Base-by-base conservation (phyloP, 257 asterid species). In the Misopates orontium region DNA sequence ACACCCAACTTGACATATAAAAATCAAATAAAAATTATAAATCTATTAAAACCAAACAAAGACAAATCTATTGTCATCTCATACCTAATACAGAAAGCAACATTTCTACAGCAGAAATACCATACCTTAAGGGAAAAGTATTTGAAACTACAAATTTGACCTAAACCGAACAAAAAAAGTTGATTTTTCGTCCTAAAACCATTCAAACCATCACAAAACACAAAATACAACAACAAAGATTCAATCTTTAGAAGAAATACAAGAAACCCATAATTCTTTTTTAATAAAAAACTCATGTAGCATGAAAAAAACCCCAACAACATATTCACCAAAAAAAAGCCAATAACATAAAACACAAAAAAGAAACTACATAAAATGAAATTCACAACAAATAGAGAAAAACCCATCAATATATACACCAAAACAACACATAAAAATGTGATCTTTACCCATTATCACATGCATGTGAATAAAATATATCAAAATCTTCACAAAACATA, bases 1-100 rank as follows among this genome's bases (percentile, higher is more conserved):
- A 28, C 62, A 53, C 78, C 22, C 18, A n/a, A 28, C 36, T 7
- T 7, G 65, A 80, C 6, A 1, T 4, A 3, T 36, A 79, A 62
- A 56, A 79, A 75, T 87, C 10, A 74, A 71, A 77, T 69, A 45
- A 13, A 65, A 44, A 18, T 17, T 55, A 21, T 9, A 20, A 39
- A 68, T 21, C 22, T 48, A 14, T 18, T 9, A 11, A 17, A 11
- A 15, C 5, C 2, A 48, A 21, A 32, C 21, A 32, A 13, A 17
- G 5, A 40, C 8, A 67, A 42, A 13, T 7, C 9, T 15, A 12
- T 28, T 28, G 4, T 28, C 4, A 7, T 16, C n/a, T 6, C 51
- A 10, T 39, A 31, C 42, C 57, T 40, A 55, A 14, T 13, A 50
- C 55, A 73, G 52, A 60, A 45, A 55, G 28, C 53, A 50, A 52